These are phyloP conservation scores for Mortierella hygrophila DNA, from an alignment of 192 early-diverging fungal species.

Conservation along the genomic window DNA sequence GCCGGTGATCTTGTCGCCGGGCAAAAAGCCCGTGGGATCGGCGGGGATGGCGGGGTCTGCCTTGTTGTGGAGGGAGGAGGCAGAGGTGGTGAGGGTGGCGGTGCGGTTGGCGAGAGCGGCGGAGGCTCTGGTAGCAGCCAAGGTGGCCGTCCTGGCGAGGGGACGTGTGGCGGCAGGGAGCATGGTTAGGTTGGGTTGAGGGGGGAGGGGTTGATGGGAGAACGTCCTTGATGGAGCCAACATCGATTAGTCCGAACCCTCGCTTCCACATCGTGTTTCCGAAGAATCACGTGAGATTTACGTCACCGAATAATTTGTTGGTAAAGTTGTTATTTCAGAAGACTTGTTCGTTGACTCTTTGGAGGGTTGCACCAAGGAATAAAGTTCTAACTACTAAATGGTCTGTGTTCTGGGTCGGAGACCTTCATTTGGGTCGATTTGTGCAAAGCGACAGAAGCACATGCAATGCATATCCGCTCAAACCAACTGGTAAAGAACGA, in stretches of 20 bases:
- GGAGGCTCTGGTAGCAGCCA: constrained; percentile 3
- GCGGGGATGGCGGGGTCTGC: constrained; percentile 50
- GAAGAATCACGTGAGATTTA: background rate
- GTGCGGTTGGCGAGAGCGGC: background rate
- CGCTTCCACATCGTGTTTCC: background rate
- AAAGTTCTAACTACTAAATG: background rate
- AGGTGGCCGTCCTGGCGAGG: constrained; percentile 22
- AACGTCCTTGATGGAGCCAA: background rate
- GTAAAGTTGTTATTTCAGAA: background rate
- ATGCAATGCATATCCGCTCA: background rate
- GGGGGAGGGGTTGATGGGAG: constrained; percentile 4
- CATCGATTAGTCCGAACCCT: background rate
- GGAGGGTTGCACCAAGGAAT: too few relatives aligned
- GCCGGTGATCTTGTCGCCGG: constrained; percentile 57
- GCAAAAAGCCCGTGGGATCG: constrained; percentile 44
- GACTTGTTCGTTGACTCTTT: background rate
- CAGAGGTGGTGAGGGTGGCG: background rate
- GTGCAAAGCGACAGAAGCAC: background rate
- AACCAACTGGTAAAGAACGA: background rate
- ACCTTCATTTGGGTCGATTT: background rate
- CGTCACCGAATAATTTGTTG: background rate
- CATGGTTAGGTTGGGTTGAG: background rate
- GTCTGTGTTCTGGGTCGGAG: background rate
- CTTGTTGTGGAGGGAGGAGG: constrained; percentile 21
- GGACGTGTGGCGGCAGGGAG: constrained; percentile 12